A percentile compares a stretch with the other conserved stretches of the same genome.
phyloP scores from a whole-genome alignment of 495 filamentous ascomycete species.

The Aspergillus asperescens region DNA sequence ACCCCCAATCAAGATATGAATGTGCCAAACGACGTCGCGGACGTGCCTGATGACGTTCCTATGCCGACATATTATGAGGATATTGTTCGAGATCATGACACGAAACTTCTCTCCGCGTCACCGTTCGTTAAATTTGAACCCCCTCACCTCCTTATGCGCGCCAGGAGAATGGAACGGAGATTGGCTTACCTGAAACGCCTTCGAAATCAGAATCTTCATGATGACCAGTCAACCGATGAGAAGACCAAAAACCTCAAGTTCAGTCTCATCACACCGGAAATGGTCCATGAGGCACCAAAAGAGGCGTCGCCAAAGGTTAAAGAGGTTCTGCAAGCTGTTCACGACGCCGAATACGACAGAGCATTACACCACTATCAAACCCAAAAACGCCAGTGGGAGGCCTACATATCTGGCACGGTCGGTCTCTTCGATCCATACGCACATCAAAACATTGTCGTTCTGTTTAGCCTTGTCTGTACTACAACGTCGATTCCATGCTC shows the following conservation, averaged over 20 bases:
- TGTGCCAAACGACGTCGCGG: constrained; percentile 41
- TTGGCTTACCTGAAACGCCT: constrained; percentile 74
- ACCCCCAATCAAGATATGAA: constrained; percentile 14
- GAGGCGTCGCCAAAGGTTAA: constrained; percentile 77
- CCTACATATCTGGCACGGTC: constrained; percentile 67
- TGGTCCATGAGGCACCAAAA: constrained; percentile 77
- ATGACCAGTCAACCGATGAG: constrained; percentile 51
- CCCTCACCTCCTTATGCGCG: constrained; percentile 86
- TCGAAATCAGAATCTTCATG: constrained; percentile 65
- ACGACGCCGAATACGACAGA: constrained; percentile 94
- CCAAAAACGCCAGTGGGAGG: constrained; percentile 92
- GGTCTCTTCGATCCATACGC: constrained; percentile 89
- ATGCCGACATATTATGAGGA: constrained; percentile 91
- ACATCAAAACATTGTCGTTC: constrained; percentile 92
- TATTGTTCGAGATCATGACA: constrained; percentile 87
- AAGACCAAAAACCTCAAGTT: constrained; percentile 65
- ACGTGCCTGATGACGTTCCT: constrained; percentile 75
- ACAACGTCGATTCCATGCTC: constrained; percentile 85
- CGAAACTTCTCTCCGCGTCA: constrained; percentile 89
- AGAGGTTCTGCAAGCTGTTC: constrained; percentile 88
- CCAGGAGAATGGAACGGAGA: constrained; percentile 82
- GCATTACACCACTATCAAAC: constrained; percentile 90
- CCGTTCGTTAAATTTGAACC: constrained; percentile 94
- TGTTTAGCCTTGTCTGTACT: constrained; percentile 90
- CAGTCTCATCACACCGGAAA: constrained; percentile 84